These are phyloP conservation scores for Dendrothele bispora DNA, from an alignment of 768 basidiomycete genomes.

Conservation along the genomic window DNA sequence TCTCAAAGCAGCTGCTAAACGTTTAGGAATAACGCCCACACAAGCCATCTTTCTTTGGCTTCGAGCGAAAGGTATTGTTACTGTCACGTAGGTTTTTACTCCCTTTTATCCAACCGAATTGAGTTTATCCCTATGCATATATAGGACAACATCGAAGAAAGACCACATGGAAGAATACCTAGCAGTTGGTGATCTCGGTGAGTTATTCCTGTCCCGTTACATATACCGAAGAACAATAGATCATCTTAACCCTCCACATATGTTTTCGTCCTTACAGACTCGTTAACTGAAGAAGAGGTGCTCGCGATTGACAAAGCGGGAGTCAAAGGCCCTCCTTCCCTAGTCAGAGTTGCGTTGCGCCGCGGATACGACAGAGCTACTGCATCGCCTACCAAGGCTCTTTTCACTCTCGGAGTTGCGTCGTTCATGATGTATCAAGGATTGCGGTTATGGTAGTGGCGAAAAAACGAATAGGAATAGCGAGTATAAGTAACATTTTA, in stretches of 20 bases:
- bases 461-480: no score
- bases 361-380: no score
- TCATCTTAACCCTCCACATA: no score
- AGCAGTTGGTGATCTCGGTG: conserved; percentile 58
- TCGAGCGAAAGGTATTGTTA: conserved; percentile 60
- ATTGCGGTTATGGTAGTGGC: no score
- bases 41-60: conserved; percentile 76
- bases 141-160: conserved; percentile 60
- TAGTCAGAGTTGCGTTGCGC: no score
- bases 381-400: no score
- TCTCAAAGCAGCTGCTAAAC: conserved; percentile 49
- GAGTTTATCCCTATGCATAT: neutral
- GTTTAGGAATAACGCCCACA: conserved; percentile 52
- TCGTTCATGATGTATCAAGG: no score
- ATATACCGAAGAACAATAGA: no score
- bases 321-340: conserved; percentile 51
- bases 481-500: no score
- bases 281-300: conserved; percentile 58
- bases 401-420: no score
- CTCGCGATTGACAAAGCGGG: conserved; percentile 65
- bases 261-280: conserved; percentile 31
- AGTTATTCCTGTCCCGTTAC: no score
- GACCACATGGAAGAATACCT: conserved; percentile 69
- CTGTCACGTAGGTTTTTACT: conserved; percentile 55
- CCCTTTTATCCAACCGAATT: neutral